These are phyloP conservation scores for Pythium aristosporum DNA, from an alignment of 352 stramenopile genomes.

Conservation along the genomic window DNA sequence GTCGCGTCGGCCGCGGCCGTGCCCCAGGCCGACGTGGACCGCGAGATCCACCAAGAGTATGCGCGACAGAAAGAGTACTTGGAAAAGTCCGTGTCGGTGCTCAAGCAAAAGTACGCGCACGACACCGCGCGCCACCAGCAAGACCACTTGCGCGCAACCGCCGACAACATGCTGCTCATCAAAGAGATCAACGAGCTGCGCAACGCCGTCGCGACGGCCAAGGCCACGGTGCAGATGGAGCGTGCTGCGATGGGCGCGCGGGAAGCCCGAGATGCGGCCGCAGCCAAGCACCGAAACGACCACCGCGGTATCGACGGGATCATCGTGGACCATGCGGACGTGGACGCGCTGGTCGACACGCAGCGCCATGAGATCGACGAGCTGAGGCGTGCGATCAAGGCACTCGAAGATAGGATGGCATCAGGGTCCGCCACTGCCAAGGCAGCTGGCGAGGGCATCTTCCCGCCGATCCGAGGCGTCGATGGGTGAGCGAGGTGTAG, in stretches of 20 bases:
- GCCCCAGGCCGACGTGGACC: constrained; percentile 87
- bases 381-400: constrained; percentile 74
- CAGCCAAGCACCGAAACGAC: constrained; percentile 14
- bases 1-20: constrained; percentile 78
- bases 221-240: constrained; percentile 82
- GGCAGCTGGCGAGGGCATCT: constrained; percentile 17
- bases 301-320: constrained; percentile 5
- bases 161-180: constrained; percentile 82
- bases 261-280: constrained; percentile 15
- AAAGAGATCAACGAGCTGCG: constrained; percentile 83
- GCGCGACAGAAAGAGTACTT: constrained; percentile 91
- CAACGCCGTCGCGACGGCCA: constrained; percentile 65
- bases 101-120: constrained; percentile 91
- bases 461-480: constrained; percentile 46
- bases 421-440: neutral
- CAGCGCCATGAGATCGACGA: constrained; percentile 73
- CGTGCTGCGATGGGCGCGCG: constrained; percentile 41
- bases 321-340: constrained; percentile 26
- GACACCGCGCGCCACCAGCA: constrained; percentile 79
- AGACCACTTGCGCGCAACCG: constrained; percentile 73
- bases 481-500: constrained; percentile 30
- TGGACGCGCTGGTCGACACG: constrained; percentile 50
- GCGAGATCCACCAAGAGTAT: constrained; percentile 92
- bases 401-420: constrained; percentile 65
- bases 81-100: constrained; percentile 83